Conservation (phyloP, 1,139 yeast genomes). For the Scheffersomyces segobiensis region DNA sequence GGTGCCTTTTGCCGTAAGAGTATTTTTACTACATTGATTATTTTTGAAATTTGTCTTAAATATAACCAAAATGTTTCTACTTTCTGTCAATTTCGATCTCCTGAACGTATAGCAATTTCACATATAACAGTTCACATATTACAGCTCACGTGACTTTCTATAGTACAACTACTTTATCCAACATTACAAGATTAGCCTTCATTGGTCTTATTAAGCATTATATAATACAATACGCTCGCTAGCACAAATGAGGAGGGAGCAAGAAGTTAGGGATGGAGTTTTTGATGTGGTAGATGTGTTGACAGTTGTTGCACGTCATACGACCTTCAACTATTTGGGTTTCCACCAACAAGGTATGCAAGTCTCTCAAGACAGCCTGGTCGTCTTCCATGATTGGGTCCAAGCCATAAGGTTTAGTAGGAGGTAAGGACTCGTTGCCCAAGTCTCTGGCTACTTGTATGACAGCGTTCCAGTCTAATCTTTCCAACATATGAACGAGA, state of each 20-base stretch:
- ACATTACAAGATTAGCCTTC: not conserved
- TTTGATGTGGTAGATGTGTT: slow-evolving; percentile 84
- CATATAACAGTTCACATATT: no score
- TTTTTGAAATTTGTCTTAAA: no score
- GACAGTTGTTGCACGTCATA: slow-evolving; percentile 86
- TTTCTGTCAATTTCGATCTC: no score
- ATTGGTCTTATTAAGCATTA: not conserved
- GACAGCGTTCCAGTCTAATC: slow-evolving; percentile 88
- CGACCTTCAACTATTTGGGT: slow-evolving; percentile 86
- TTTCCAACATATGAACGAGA: slow-evolving; percentile 70
- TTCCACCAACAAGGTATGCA: slow-evolving; percentile 77
- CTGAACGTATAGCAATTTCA: no score
- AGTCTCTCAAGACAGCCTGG: slow-evolving; percentile 63
- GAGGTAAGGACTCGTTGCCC: slow-evolving; percentile 67
- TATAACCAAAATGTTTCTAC: no score
- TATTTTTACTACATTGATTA: no score
- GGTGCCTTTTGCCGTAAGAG: no score
- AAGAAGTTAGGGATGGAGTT: slow-evolving; percentile 93
- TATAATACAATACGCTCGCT: not conserved
- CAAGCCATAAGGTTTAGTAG: slow-evolving; percentile 61
- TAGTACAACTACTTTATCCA: not conserved
- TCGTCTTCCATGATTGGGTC: slow-evolving; percentile 59
- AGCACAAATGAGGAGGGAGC: slow-evolving; percentile 81
- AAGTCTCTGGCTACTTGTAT: slow-evolving; percentile 73
- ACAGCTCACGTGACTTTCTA: not conserved